Evolutionary conservation across 2,329 filamentous ascomycete species (phyloP).

Genomic region (Epichloe amarillans): DNA sequence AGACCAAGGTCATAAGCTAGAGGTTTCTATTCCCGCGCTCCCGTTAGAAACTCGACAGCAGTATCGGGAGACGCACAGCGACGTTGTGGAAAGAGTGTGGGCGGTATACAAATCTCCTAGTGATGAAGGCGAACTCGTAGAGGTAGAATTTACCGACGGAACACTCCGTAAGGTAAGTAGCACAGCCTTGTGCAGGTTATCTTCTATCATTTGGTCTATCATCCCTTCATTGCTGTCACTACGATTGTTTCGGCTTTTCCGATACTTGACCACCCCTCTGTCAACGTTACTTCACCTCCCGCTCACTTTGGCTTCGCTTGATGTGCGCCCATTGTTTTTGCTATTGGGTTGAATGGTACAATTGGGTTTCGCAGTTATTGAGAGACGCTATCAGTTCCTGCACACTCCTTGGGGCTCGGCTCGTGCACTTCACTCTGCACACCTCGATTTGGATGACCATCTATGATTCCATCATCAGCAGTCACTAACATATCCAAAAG

Average conservation of each 20-base stretch:
- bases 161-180: slow-evolving; percentile 26
- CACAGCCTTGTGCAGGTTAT: background rate
- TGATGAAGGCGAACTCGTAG: slow-evolving; percentile 16
- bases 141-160: slow-evolving; percentile 33
- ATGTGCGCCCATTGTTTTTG: background rate
- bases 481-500: slow-evolving; percentile 14
- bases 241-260: background rate
- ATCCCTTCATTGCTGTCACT: background rate
- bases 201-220: background rate
- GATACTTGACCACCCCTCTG: too few relatives aligned
- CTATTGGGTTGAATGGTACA: background rate
- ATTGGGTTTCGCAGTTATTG: background rate
- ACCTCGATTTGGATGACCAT: background rate
- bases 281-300: background rate
- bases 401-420: background rate
- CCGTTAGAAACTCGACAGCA: slow-evolving; percentile 13
- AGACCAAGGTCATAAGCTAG: slow-evolving; percentile 8
- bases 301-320: background rate
- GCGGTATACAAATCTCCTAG: slow-evolving; percentile 15
- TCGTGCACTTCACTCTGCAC: background rate
- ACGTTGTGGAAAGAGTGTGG: slow-evolving; percentile 24
- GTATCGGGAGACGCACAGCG: slow-evolving; percentile 21
- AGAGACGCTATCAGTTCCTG: background rate
- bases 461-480: background rate
- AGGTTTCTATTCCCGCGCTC: slow-evolving; percentile 19